Evolutionary conservation across 192 early-diverging fungal species (phyloP).

Genomic region (Backusella sp.): DNA sequence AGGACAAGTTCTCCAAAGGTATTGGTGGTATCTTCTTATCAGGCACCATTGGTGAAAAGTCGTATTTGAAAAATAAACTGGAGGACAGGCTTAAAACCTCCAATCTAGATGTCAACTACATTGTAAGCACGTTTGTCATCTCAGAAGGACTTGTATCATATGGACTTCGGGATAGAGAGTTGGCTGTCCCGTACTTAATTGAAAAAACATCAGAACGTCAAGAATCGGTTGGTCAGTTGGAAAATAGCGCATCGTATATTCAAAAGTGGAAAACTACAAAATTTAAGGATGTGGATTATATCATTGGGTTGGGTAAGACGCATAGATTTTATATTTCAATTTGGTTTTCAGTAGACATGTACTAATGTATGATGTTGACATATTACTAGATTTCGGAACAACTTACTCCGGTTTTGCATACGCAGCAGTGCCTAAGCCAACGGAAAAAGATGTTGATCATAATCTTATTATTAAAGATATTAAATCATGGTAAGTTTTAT

Average conservation of each 20-base stretch:
- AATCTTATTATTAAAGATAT: constrained; percentile 37
- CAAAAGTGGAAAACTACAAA: neutral
- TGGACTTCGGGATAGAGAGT: neutral
- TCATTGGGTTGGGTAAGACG: neutral
- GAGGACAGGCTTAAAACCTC: neutral
- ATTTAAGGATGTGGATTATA: neutral
- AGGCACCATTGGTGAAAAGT: neutral
- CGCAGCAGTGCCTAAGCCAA: constrained; percentile 30
- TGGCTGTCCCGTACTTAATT: neutral
- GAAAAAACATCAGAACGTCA: neutral
- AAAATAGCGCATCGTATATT: neutral
- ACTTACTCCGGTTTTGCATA: constrained; percentile 51
- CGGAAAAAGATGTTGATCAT: constrained; percentile 41
- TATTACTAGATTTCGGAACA: constrained; percentile 33
- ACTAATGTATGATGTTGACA: neutral
- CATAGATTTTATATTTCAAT: neutral
- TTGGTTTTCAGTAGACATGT: neutral
- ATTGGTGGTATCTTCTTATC: neutral
- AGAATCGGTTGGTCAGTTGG: neutral
- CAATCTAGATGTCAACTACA: neutral
- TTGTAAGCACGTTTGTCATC: neutral
- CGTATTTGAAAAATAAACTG: neutral
- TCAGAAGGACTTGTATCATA: neutral
- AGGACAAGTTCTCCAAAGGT: neutral
- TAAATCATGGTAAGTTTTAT: neutral